Evolutionary conservation across 2,329 filamentous ascomycete species (phyloP).

Genomic region (Arthrobotrys sphaeroides): DNA sequence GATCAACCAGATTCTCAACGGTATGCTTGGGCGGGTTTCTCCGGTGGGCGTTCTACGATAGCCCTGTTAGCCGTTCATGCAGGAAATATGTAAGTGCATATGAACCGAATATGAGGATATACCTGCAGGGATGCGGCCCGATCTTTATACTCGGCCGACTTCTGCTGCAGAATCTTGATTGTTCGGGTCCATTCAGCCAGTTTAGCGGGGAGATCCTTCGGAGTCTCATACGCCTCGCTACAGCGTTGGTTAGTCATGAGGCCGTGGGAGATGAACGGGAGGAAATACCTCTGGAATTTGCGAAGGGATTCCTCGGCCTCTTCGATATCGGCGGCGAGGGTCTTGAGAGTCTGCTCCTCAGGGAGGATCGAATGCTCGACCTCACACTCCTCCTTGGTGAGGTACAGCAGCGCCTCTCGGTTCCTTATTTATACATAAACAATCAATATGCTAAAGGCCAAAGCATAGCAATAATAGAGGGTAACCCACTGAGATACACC

Average conservation of each 20-base stretch:
- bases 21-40: constrained; percentile 62
- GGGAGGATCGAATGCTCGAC: constrained; percentile 68
- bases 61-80: not conserved
- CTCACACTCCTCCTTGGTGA: constrained; percentile 68
- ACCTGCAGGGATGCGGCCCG: constrained; percentile 64
- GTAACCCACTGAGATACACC: constrained; percentile 23
- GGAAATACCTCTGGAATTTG: constrained; percentile 34
- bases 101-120: not conserved
- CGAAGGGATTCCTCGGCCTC: constrained; percentile 27
- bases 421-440: not conserved
- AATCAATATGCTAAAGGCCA: not conserved
- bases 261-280: not conserved
- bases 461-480: not conserved
- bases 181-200: constrained; percentile 79
- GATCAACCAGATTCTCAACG: constrained; percentile 68
- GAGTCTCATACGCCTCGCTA: constrained; percentile 52
- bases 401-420: constrained; percentile 63
- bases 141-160: constrained; percentile 74
- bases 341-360: constrained; percentile 67
- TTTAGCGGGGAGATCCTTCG: constrained; percentile 71
- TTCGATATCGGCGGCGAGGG: constrained; percentile 67
- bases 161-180: constrained; percentile 72
- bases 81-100: constrained; percentile 14
- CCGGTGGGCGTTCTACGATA: constrained; percentile 16
- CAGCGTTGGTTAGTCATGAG: not conserved